Evolutionary conservation across 176 grass and related monocot genomes (phyloP), one percentile per base, ranked within the genome.

Genomic region (Paspalum vaginatum): DNA sequence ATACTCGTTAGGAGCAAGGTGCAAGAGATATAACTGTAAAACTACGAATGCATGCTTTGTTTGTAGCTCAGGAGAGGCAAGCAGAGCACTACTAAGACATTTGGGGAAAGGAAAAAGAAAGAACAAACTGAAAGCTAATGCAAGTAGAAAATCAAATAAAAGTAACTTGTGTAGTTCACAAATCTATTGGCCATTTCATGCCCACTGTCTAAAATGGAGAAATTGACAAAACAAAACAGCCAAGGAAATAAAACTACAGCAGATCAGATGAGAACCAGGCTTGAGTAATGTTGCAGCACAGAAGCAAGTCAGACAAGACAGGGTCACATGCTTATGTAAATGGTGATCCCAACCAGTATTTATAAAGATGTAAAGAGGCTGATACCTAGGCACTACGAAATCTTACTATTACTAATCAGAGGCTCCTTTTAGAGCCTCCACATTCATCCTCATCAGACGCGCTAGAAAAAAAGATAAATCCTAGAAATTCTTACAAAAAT

Each of bases 1-100:
- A 79, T 51, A 72, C 49, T n/a, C 20, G 40, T 16, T 72, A 57
- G 38, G 18, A 84, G 49, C 63, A 77, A 84, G 53, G 81, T 55
- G 48, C n/a, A n/a, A n/a, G n/a, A n/a, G n/a, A n/a, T n/a, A 61
- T 53, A 79, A 75, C 44, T 66, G 21, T 46, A 49, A 50, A 74
- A 67, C 68, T 51, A 78, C 5, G 40, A 77, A 75, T 60, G 27
- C 26, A 39, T 63, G 47, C 60, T 74, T 68, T 76, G 53, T 37
- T 47, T 47, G 41, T 48, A 42, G 60, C 22, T 45, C 57, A 72
- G 46, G 72, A 58, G 43, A 84, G 44, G 26, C 72, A 78, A 82
- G 44, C 9, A 72, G 46, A 2, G 44, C 40, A 65, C 11, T 40
- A 37, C 17, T 26, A 63, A 20, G 49, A 11, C 61, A 41, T 78